phyloP scores from a whole-genome alignment of 75 land plant species.

The Pinus albicaulis region DNA sequence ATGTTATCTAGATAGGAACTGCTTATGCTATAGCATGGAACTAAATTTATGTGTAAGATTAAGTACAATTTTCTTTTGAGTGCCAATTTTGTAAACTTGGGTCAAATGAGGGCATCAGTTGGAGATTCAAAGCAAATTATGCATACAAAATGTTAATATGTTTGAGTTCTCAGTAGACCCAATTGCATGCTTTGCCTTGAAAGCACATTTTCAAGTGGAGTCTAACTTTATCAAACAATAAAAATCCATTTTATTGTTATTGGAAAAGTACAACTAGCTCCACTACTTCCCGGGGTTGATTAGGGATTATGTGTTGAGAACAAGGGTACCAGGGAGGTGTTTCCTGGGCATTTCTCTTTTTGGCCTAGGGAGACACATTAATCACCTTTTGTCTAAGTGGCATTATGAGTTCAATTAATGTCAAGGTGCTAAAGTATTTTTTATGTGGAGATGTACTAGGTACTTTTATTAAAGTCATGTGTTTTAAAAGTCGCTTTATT shows the following conservation, averaged over 20 bases:
- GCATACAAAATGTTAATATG: neutral
- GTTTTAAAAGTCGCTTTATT: no score
- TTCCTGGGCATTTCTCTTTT: no score
- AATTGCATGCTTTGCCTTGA: neutral
- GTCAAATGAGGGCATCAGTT: neutral
- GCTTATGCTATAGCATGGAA: neutral
- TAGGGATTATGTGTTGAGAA: neutral
- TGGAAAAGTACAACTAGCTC: neutral
- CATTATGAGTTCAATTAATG: no score
- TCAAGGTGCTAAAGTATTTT: no score
- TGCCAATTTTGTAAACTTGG: neutral
- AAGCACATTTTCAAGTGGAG: neutral
- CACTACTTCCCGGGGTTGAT: neutral
- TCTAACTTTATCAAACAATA: neutral
- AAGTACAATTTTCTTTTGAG: neutral
- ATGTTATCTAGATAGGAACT: neutral
- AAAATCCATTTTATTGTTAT: neutral
- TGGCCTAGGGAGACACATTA: no score
- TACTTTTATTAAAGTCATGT: no score
- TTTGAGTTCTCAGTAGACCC: neutral
- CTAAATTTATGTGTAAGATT: neutral
- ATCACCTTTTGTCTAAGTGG: no score
- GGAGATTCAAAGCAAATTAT: slow-evolving; percentile 1
- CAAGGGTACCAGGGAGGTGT: no score
- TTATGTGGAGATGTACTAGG: no score